Base-by-base conservation (phyloP, 2,329 filamentous ascomycete genomes). In the Fusarium concolor region DNA sequence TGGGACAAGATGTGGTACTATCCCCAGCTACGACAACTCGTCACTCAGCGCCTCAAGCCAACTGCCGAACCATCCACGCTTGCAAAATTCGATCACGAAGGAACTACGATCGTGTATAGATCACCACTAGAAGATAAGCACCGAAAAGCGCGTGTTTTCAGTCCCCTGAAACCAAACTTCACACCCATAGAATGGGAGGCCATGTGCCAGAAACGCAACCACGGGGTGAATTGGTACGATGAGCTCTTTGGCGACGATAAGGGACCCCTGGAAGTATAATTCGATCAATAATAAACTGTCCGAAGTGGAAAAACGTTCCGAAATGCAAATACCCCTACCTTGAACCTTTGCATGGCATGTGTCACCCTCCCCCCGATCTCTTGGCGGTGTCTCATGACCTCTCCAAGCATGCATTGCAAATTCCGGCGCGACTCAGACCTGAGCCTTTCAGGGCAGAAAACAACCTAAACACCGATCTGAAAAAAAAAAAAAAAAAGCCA, bases 1-100 rank as follows among this genome's bases (percentile, higher is more conserved):
- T 80, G 78, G 78, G 65, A 65, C 52, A 74, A 67, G 54, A 79
- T 75, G 74, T 80, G 78, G 78, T 80, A 77, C 64, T 68, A 78
- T 56, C 71, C 74, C 1, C 68, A 71, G 12, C 68, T 80, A 22
- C 74, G 78, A 15, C 68, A 72, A 11, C 71, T 79, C 28, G 53
- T 79, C 41, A 71, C 71, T 10, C 52, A 64, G 10, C 74, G 74
- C 28, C 70, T 78, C 2, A 59, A 65, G 33, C 49, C 39, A 15
- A 31, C 26, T 11, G 5, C 38, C 10, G 53, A 52, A 7, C 15
- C 50, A 28, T 29, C 15, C 45, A 49, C 26, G 22, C 65, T 79
- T 10, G 68, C 72, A 4, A 18, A 63, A 15, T 11, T 54, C 6
- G 29, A 57, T 12, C 46, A 56, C 4, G 41, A 49, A 2, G 56